A percentile compares a stretch with the other conserved stretches of the same genome.
Evolutionary conservation across 2,329 filamentous ascomycete genomes (phyloP).

Genomic region (Cercospora zeae-maydis): DNA sequence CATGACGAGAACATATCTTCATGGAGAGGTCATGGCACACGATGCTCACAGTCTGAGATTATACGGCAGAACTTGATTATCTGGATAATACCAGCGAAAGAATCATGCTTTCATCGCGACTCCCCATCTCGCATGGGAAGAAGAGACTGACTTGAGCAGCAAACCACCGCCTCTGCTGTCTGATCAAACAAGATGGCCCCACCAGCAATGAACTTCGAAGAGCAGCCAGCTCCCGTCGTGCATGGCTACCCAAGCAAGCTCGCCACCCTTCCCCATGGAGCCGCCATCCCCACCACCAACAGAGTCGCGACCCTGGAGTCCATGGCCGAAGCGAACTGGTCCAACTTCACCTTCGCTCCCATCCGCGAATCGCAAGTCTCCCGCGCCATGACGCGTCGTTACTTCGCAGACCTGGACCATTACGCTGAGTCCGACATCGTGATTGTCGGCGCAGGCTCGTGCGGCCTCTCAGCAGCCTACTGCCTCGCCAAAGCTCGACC

Average conservation of each 20-base stretch:
- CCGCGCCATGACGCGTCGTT: conserved; percentile 87
- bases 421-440: conserved; percentile 93
- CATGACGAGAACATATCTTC: not conserved
- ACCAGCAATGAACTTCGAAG: conserved; percentile 60
- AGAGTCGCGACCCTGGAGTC: conserved; percentile 52
- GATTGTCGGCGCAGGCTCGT: conserved; percentile 86
- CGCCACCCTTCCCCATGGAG: conserved; percentile 39
- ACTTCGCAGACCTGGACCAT: conserved; percentile 83
- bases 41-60: conserved; percentile 64
- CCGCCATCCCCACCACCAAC: conserved; percentile 36
- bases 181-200: conserved; percentile 7
- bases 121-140: conserved; percentile 42
- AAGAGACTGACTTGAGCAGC: conserved; percentile 40
- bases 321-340: conserved; percentile 70
- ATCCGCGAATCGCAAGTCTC: conserved; percentile 89
- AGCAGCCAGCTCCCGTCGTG: conserved; percentile 36
- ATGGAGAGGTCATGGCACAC: conserved; percentile 24
- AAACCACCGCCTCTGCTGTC: conserved; percentile 24
- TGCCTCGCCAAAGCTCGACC: conserved; percentile 78
- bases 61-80: conserved; percentile 96
- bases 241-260: conserved; percentile 44
- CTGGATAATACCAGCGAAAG: conserved; percentile 99
- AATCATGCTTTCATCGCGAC: conserved; percentile 69
- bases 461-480: conserved; percentile 80
- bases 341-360: conserved; percentile 73